Percentiles rank a stretch among this genome's conserved stretches.
Conservation (phyloP, 371 early-diverging fungal genomes). For the Mortierella sp. region DNA sequence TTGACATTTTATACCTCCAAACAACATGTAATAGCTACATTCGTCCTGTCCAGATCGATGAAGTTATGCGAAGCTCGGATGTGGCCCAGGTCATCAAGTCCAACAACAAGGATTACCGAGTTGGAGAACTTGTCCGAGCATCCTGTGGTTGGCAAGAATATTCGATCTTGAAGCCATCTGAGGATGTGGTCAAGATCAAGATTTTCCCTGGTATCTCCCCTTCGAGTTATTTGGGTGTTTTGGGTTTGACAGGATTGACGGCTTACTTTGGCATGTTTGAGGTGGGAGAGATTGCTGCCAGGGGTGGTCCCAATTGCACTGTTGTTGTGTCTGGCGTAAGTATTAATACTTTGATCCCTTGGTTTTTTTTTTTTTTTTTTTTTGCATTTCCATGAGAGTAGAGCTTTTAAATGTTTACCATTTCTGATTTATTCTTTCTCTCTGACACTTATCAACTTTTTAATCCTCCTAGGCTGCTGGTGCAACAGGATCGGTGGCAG, state of each 20-base stretch:
- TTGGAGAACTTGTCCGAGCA: conserved; percentile 59
- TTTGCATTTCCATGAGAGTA: no score
- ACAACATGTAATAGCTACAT: conserved; percentile 43
- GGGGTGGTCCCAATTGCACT: conserved; percentile 68
- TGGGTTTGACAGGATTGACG: conserved; percentile 74
- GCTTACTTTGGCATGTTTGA: conserved; percentile 72
- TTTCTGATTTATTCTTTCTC: not conserved
- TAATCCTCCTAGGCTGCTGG: conserved; percentile 53
- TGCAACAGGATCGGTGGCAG: conserved; percentile 68
- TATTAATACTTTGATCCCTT: not conserved
- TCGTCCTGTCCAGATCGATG: conserved; percentile 59
- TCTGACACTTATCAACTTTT: no score
- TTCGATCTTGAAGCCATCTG: conserved; percentile 53
- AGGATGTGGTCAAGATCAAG: conserved; percentile 43
- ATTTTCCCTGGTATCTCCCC: conserved; percentile 53
- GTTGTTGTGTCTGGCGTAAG: conserved; percentile 64
- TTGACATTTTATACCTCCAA: not conserved
- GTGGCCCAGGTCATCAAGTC: conserved; percentile 64
- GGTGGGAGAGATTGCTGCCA: conserved; percentile 51
- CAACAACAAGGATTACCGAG: conserved; percentile 52
- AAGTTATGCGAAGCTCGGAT: conserved; percentile 60
- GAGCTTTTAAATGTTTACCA: not conserved
- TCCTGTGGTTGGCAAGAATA: conserved; percentile 62
- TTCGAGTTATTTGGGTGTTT: conserved; percentile 55
- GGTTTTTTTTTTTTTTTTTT: not conserved